Evolutionary conservation across 2,329 filamentous ascomycete species (phyloP).

Genomic region (Talaromyces sp.): DNA sequence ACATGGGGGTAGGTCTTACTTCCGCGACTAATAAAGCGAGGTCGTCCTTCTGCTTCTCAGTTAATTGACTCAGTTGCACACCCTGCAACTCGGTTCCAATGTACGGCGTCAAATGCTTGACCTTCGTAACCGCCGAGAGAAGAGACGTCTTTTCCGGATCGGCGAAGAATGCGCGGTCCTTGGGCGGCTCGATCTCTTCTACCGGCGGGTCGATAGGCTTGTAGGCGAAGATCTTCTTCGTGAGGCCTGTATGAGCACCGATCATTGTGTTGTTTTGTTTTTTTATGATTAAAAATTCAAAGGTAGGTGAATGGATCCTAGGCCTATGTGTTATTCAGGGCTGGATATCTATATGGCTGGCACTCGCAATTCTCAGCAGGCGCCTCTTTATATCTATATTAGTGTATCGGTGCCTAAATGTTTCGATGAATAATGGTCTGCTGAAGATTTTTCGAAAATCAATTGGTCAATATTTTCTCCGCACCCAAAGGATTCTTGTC

Average conservation of each 20-base stretch:
- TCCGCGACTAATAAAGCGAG: conserved; percentile 5
- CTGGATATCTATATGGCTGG: no score
- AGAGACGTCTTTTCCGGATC: not conserved
- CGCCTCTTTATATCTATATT: no score
- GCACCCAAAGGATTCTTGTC: not conserved
- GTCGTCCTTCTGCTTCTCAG: conserved; percentile 1
- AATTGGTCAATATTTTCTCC: no score
- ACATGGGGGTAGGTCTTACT: not conserved
- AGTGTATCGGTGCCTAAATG: no score
- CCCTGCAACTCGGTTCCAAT: conserved; percentile 3
- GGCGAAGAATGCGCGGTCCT: conserved; percentile 4
- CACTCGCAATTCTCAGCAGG: no score
- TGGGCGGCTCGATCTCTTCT: not conserved
- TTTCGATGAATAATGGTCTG: no score
- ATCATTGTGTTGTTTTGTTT: not conserved
- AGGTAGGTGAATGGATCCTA: no score
- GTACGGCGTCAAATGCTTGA: conserved; percentile 4
- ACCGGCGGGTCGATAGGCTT: conserved; percentile 2
- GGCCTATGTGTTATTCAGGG: no score
- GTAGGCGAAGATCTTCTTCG: not conserved
- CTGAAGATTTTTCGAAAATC: no score
- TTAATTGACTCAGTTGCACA: conserved; percentile 2
- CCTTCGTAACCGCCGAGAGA: not conserved
- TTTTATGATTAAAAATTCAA: no score
- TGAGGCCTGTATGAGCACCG: conserved; percentile 4